Percentiles rank a stretch among this genome's conserved stretches.
phyloP scores from a whole-genome alignment of 208 protist genomes.

The Leishmania major region DNA sequence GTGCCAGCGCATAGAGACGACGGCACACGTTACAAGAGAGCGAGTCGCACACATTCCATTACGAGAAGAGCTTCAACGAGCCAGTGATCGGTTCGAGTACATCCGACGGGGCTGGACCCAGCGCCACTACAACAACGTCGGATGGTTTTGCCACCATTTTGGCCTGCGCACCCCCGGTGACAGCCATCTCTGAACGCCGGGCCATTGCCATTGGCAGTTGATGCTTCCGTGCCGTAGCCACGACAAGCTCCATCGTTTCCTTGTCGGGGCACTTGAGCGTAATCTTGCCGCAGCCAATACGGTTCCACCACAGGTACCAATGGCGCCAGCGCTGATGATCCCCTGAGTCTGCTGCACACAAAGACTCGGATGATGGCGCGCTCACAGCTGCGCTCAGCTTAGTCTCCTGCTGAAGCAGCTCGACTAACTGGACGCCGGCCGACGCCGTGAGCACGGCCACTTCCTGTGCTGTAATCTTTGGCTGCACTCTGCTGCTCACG shows the following conservation, averaged over 20 bases:
- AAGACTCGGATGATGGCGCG: neutral
- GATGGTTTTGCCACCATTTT: neutral
- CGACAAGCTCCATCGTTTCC: slow-evolving; percentile 27
- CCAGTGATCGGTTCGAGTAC: slow-evolving; percentile 64
- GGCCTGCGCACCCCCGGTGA: neutral
- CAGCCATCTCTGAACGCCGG: neutral
- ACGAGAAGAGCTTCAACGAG: slow-evolving; percentile 73
- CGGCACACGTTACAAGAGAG: neutral
- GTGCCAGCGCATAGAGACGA: neutral
- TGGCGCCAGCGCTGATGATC: slow-evolving; percentile 40
- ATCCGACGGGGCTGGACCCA: slow-evolving; percentile 60
- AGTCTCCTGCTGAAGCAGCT: slow-evolving; percentile 14
- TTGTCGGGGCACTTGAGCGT: slow-evolving; percentile 51
- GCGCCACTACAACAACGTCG: slow-evolving; percentile 47
- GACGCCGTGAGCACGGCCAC: slow-evolving; percentile 42
- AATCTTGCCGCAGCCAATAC: slow-evolving; percentile 72
- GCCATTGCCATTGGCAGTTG: slow-evolving; percentile 35
- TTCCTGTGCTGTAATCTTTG: slow-evolving; percentile 48
- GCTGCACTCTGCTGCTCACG: slow-evolving; percentile 42
- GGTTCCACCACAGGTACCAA: slow-evolving; percentile 76
- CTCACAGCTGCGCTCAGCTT: neutral
- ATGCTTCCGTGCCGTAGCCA: slow-evolving; percentile 22
- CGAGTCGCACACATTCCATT: slow-evolving; percentile 12
- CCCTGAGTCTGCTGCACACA: neutral
- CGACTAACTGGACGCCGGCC: slow-evolving; percentile 51